phyloP scores from a whole-genome alignment of 148 eudicot genomes.

The Salicornia ramosissima region DNA sequence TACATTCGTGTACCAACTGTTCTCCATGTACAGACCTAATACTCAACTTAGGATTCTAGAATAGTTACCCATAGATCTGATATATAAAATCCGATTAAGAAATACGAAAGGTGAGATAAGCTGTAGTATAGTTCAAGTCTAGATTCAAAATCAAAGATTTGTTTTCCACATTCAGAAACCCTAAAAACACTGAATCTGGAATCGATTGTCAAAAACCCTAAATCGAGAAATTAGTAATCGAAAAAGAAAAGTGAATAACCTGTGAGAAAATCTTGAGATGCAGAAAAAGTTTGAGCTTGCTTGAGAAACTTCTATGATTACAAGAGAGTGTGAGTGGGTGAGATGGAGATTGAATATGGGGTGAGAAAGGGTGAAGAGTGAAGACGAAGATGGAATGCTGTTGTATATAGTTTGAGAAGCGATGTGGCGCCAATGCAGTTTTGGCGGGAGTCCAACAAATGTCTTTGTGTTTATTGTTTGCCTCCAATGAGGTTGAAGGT shows the following conservation, averaged over 20 bases:
- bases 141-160: background rate
- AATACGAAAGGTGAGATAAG: background rate
- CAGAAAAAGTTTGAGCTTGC: background rate
- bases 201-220: background rate
- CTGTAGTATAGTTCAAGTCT: too few species aligned
- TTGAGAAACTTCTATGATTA: background rate
- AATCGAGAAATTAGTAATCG: background rate
- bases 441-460: slow-evolving; percentile 14
- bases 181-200: background rate
- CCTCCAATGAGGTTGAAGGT: too few species aligned
- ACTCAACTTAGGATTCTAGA: background rate
- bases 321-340: background rate
- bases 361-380: background rate
- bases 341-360: background rate
- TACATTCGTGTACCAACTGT: background rate
- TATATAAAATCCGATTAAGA: background rate
- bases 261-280: background rate
- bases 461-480: too few species aligned
- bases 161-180: background rate
- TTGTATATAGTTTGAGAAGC: background rate
- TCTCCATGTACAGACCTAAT: background rate
- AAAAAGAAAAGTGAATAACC: background rate
- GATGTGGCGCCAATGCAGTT: slow-evolving; percentile 6
- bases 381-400: background rate
- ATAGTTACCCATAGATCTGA: background rate